Evolutionary conservation across 768 basidiomycete species (phyloP).

Genomic region (Trametes maxima): DNA sequence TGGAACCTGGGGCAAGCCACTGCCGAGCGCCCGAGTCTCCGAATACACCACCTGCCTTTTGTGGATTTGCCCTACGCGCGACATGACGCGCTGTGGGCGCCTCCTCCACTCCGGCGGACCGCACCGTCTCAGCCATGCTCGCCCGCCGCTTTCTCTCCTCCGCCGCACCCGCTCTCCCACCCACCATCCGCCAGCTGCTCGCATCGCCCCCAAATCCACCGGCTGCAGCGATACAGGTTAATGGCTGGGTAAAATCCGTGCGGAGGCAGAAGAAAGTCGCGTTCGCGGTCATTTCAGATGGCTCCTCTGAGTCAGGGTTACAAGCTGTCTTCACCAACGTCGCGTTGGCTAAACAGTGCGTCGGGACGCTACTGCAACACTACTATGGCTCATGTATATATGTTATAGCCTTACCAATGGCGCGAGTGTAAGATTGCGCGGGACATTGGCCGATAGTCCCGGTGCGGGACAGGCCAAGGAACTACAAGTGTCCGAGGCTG

Average conservation of each 20-base stretch:
- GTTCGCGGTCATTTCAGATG: slow-evolving; percentile 83
- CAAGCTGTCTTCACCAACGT: slow-evolving; percentile 74
- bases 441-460: slow-evolving; percentile 47
- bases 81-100: slow-evolving; percentile 13
- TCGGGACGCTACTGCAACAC: neutral
- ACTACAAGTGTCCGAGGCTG: slow-evolving; percentile 49
- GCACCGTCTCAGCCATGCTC: slow-evolving; percentile 22
- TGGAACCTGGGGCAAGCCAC: neutral
- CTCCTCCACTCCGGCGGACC: slow-evolving; percentile 4
- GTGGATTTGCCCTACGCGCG: slow-evolving; percentile 2
- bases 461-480: slow-evolving; percentile 57
- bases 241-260: slow-evolving; percentile 87
- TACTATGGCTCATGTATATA: neutral
- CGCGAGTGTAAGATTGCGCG: slow-evolving; percentile 52
- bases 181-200: slow-evolving; percentile 42
- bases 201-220: slow-evolving; percentile 20
- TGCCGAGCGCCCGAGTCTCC: neutral
- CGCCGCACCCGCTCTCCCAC: slow-evolving; percentile 27
- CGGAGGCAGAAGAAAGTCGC: slow-evolving; percentile 87
- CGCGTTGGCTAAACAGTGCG: slow-evolving; percentile 36
- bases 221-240: slow-evolving; percentile 44
- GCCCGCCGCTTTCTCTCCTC: slow-evolving; percentile 30
- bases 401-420: slow-evolving; percentile 48
- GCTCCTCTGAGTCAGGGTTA: slow-evolving; percentile 66
- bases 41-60: slow-evolving; percentile 21